A percentile compares a stretch with the other conserved stretches of the same genome.
phyloP scores from a whole-genome alignment of 192 early-diverging fungal genomes.

The Backusella morwellensis region DNA sequence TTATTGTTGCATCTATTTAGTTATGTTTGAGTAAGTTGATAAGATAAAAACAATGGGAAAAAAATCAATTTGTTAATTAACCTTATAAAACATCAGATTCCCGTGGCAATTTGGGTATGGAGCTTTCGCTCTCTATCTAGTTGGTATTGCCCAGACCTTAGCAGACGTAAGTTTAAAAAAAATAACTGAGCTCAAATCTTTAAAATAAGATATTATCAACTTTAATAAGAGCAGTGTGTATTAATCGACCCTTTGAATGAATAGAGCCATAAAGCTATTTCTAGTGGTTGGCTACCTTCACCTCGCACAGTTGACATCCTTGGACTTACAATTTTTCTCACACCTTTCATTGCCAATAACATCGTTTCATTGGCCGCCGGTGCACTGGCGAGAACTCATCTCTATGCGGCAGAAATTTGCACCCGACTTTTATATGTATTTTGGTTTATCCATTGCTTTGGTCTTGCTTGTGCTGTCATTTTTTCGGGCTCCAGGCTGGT shows the following conservation, averaged over 20 bases:
- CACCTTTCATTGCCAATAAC: conserved; percentile 25
- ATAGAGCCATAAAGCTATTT: conserved; percentile 28
- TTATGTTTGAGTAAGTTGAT: conserved; percentile 23
- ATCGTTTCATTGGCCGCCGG: conserved; percentile 20
- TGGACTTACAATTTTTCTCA: conserved; percentile 15
- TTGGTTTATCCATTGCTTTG: conserved; percentile 26
- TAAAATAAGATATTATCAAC: not conserved
- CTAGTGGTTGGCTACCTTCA: conserved; percentile 27
- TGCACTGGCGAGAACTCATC: conserved; percentile 7
- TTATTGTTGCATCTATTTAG: not conserved
- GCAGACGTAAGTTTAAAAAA: conserved; percentile 20
- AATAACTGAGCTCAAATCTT: not conserved
- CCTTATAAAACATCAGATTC: not conserved
- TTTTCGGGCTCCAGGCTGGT: conserved; percentile 20
- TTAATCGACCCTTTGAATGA: not conserved
- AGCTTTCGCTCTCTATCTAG: conserved; percentile 21
- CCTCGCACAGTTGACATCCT: conserved; percentile 22
- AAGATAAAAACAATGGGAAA: not conserved
- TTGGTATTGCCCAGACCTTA: conserved; percentile 34
- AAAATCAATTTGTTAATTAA: not conserved
- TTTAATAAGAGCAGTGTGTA: not conserved
- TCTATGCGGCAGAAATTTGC: conserved; percentile 10
- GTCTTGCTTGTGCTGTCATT: conserved; percentile 15
- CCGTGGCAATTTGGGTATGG: conserved; percentile 35
- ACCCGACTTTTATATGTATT: conserved; percentile 23